Evolutionary conservation across 495 filamentous ascomycete genomes (phyloP).

Genomic region (Daldinia decipiens): DNA sequence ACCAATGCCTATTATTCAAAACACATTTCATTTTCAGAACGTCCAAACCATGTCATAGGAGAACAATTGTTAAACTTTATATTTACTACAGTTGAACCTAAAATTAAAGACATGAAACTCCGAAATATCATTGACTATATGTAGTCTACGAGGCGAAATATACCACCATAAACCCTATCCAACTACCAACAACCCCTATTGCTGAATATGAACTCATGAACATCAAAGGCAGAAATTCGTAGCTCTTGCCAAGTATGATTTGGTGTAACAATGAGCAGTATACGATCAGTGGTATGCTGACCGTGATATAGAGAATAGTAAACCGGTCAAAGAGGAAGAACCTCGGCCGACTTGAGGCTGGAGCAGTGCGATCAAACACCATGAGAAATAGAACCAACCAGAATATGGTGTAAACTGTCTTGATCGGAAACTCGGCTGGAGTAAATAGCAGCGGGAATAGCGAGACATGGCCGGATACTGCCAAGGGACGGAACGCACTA

Average conservation of each 20-base stretch:
- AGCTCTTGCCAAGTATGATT: conserved; percentile 80
- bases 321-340: conserved; percentile 92
- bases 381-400: conserved; percentile 90
- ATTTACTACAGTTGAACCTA: conserved; percentile 20
- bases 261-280: conserved; percentile 89
- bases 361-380: conserved; percentile 87
- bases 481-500: conserved; percentile 89
- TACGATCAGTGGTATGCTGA: conserved; percentile 86
- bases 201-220: conserved; percentile 96
- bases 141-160: conserved; percentile 75
- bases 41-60: conserved; percentile 3
- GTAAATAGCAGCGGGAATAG: conserved; percentile 96
- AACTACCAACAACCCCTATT: conserved; percentile 94
- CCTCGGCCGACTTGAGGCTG: conserved; percentile 74
- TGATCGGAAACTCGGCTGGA: conserved; percentile 88
- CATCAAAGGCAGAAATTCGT: conserved; percentile 95
- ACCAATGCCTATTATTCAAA: conserved; percentile 21
- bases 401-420: conserved; percentile 90
- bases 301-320: conserved; percentile 83
- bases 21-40: conserved; percentile 9
- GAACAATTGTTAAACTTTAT: conserved; percentile 19
- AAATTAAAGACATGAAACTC: conserved; percentile 11
- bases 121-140: not conserved
- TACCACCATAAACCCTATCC: conserved; percentile 94
- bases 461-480: conserved; percentile 92